Evolutionary conservation across 108 stramenopile genomes (phyloP).

Genomic region (Ochromonas danica): DNA sequence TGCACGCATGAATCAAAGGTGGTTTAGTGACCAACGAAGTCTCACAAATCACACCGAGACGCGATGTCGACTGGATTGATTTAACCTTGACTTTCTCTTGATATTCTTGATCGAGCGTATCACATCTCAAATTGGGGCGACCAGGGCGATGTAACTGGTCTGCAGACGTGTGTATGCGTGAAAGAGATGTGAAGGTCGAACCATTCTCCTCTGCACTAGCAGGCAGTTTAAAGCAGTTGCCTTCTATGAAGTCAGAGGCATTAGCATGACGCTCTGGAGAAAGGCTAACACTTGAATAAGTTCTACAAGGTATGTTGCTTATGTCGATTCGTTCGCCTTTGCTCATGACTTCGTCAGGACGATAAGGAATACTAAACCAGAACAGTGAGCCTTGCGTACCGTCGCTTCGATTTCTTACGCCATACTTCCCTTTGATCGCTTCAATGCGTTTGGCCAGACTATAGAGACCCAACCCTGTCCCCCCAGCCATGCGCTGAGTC

Average conservation of each 20-base stretch:
- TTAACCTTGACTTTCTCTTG: conserved; percentile 16
- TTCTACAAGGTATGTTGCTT: conserved; percentile 16
- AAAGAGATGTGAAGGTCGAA: conserved; percentile 15
- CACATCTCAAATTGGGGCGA: conserved; percentile 14
- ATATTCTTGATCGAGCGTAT: conserved; percentile 16
- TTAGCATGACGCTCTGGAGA: conserved; percentile 14
- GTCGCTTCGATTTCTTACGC: conserved; percentile 23
- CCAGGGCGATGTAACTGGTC: conserved; percentile 13
- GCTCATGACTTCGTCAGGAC: not conserved
- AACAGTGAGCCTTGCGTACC: conserved; percentile 18
- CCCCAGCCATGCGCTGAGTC: conserved; percentile 33
- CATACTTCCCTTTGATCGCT: conserved; percentile 22
- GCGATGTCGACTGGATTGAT: conserved; percentile 14
- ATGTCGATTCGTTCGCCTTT: conserved; percentile 18
- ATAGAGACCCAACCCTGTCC: conserved; percentile 35
- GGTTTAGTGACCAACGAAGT: conserved; percentile 15
- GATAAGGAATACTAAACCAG: conserved; percentile 38
- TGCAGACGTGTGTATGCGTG: conserved; percentile 13
- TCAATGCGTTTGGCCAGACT: conserved; percentile 31
- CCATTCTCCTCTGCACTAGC: conserved; percentile 13
- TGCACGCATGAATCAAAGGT: conserved; percentile 15
- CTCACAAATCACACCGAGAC: conserved; percentile 14
- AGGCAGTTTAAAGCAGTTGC: conserved; percentile 15
- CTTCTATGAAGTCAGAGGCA: conserved; percentile 15
- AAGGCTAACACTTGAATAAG: conserved; percentile 16